Base-by-base conservation (phyloP, 192 early-diverging fungal genomes). In the Backusella psychrophila region DNA sequence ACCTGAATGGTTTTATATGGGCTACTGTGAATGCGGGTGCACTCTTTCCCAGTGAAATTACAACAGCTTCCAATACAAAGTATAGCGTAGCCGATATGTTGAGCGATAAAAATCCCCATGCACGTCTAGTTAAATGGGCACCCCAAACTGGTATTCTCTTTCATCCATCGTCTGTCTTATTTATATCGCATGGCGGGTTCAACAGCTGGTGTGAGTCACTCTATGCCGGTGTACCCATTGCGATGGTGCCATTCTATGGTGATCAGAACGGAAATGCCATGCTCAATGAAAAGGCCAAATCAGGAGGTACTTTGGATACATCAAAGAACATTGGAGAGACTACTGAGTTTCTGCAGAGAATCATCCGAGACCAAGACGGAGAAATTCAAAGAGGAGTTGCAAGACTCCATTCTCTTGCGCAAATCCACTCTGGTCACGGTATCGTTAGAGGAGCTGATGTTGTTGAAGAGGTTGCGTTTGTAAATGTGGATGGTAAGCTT, bases 1-100 rank as follows among this genome's bases (percentile, higher is more conserved):
- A 46, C 17, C 11, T 83, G 35, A 81, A 85, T 71, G 83, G 78
- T 1, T 73, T 83, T 6, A 66, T 85, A 15, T 85, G 84, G 84
- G 42, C 80, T 19, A 71, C 69, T 11, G 41, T 31, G 5, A 44
- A 46, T 7, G 14, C 44, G 2, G 35, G 21, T 38, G 12, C 12
- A 2, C 21, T 31, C 9, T 71, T 71, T 29, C 44, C 70, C 3
- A 23, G 17, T 29, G 8, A 29, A 3, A 3, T 71, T 6, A 49
- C 1, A 2, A 71, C 70, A 1, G 19, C 26, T 5, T 49, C 70
- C 26, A 29, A 44, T 71, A 15, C 5, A 23, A 71, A 9, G 0
- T 49, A 71, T 14, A 44, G 11, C 2, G 44, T 71, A 44, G 1
- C 9, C 1, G 70, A 71, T 5, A 49, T 71, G 23, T 49, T 71